Base-by-base conservation (phyloP, 352 stramenopile genomes). In the Phytophthora syringae region DNA sequence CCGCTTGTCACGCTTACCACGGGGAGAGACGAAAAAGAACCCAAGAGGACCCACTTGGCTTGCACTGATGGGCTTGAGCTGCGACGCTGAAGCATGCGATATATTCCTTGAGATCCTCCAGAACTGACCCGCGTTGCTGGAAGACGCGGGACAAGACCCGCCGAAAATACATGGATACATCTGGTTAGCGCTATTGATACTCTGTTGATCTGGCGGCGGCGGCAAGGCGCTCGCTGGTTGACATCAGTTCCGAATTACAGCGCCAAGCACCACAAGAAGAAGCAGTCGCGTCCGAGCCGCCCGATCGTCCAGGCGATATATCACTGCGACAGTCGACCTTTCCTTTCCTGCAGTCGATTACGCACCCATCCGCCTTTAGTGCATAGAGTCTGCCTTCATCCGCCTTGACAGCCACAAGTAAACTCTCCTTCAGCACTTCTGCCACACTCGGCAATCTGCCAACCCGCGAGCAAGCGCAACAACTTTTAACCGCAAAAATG, bases 401-500 rank as follows among this genome's bases (percentile, higher is more conserved):
- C 58, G 28, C 39, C 28, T 61, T 37, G 9, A 43, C 49, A 57
- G 50, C 58, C 52, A 68, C 64, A 68, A 66, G 51, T 27, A 25
- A 21, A 50, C 18, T 51, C 53, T 48, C 20, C 43, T 10, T 57
- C 25, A 25, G 21, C 58, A 63, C 52, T 56, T 45, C 55, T 45
- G 20, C 40, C 32, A 72, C 62, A 76, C 68, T 76, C 53, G 30
- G 28, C 56, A 72, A 76, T 64, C 60, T 22, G 47, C 42, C 36
- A 24, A 34, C 22, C 9, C 18, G 43, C 51, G 42, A 55, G 15
- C 48, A 70, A 69, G 25, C 30, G 20, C 11, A 24, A 13, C 18
- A 51, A 64, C 34, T 52, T 64, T 45, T 59, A 62, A n/a, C n/a
- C 24, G 20, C 16, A 18, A 64, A 42, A 59, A 90, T 91, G 78